phyloP scores from a whole-genome alignment of 805 yeast genomes.

The Ogataea pini region DNA sequence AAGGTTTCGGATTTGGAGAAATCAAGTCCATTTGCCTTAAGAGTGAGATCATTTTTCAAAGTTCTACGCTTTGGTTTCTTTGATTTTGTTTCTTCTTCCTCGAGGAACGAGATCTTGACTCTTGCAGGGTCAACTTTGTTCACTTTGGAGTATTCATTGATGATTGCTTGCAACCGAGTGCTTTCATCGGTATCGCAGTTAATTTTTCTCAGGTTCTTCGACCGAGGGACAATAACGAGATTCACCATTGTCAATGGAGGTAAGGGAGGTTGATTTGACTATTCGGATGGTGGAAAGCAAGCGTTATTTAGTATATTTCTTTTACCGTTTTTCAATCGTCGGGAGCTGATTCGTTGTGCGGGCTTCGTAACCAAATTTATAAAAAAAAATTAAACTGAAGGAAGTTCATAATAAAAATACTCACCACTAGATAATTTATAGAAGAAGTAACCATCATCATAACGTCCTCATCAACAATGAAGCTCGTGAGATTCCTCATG shows the following conservation, averaged over 20 bases:
- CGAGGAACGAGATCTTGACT: slow-evolving; percentile 51
- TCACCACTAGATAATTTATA: no score
- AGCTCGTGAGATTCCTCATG: slow-evolving; percentile 76
- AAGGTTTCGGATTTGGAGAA: slow-evolving; percentile 35
- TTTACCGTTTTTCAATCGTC: not conserved
- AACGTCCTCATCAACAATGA: slow-evolving; percentile 52
- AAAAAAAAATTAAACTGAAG: not conserved
- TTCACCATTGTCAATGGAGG: slow-evolving; percentile 39
- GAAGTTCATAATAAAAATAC: no score
- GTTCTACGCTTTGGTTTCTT: slow-evolving; percentile 43
- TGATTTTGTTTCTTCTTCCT: slow-evolving; percentile 28
- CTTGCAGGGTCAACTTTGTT: slow-evolving; percentile 46
- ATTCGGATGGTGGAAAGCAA: no score
- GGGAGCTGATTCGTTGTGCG: not conserved
- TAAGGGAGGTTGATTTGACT: no score
- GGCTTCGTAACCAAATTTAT: not conserved
- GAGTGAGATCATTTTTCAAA: slow-evolving; percentile 44
- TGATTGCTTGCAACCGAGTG: slow-evolving; percentile 37
- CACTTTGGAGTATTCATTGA: slow-evolving; percentile 44
- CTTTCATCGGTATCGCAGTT: slow-evolving; percentile 41
- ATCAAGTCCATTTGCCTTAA: slow-evolving; percentile 47
- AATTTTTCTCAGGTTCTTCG: slow-evolving; percentile 54
- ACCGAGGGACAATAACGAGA: slow-evolving; percentile 59
- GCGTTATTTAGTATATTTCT: not conserved
- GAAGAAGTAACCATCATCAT: no score